Conservation (phyloP, 202 grass and related monocot species). For the Brachypodium distachyon region DNA sequence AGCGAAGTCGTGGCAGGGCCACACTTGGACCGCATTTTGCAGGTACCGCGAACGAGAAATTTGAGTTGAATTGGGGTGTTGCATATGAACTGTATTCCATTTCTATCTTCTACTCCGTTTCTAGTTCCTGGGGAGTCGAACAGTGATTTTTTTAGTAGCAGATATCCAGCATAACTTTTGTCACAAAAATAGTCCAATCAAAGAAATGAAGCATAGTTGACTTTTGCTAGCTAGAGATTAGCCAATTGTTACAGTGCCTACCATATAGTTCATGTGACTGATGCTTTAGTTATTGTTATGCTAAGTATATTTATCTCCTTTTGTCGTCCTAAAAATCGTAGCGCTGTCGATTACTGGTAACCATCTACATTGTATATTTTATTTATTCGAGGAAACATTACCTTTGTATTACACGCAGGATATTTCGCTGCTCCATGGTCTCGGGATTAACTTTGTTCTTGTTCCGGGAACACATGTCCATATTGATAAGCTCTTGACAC, state of each 20-base stretch:
- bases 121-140: neutral
- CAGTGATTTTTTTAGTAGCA: neutral
- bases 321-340: neutral
- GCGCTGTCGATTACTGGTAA: neutral
- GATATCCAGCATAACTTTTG: neutral
- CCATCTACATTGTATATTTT: conserved; percentile 4
- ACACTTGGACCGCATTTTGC: conserved; percentile 51
- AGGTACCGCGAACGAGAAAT: conserved; percentile 52
- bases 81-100: neutral
- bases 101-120: neutral
- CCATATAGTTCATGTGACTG: neutral
- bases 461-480: conserved; percentile 81
- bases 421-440: conserved; percentile 92
- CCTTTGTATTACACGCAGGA: conserved; percentile 41
- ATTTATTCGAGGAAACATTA: neutral
- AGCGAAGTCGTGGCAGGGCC: conserved; percentile 52
- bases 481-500: conserved; percentile 76
- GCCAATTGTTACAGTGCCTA: neutral
- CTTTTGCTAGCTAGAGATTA: neutral
- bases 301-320: neutral
- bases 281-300: neutral
- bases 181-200: neutral
- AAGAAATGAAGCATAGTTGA: neutral
- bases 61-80: neutral
- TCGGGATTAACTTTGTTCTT: conserved; percentile 88